Percentiles rank a stretch among this genome's conserved stretches.
Evolutionary conservation across 2,329 filamentous ascomycete genomes (phyloP).

Genomic region (Cephalotrichum gorgonifer): DNA sequence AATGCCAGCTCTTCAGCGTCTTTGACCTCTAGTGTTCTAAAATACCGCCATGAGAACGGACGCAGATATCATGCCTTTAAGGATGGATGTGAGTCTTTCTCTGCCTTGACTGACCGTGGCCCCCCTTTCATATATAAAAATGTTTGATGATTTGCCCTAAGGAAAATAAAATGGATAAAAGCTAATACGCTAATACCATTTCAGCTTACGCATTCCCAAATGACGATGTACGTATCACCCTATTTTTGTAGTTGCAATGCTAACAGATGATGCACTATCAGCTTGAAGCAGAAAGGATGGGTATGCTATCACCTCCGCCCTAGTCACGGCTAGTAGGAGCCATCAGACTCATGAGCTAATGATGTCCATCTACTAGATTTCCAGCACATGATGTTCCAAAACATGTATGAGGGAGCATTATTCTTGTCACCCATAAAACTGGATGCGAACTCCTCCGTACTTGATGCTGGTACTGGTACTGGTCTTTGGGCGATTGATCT

Average conservation of each 20-base stretch:
- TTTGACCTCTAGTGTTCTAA: too few species aligned
- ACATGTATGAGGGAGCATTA: background rate
- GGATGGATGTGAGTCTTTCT: too few species aligned
- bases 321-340: background rate
- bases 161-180: too few species aligned
- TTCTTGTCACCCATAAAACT: background rate
- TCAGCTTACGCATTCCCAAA: background rate
- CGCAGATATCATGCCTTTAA: too few species aligned
- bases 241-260: background rate
- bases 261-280: background rate
- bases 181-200: too few species aligned
- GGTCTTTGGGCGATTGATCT: slow-evolving; percentile 11
- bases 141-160: too few species aligned
- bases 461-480: slow-evolving; percentile 7
- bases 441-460: background rate
- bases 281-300: background rate
- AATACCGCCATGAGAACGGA: too few species aligned
- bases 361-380: background rate
- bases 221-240: background rate
- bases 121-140: too few species aligned
- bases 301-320: background rate
- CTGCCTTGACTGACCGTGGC: too few species aligned
- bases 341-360: background rate
- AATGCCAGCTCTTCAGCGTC: too few species aligned
- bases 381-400: background rate